Conservation (phyloP, 768 basidiomycete genomes). For the Boletellus ananas region DNA sequence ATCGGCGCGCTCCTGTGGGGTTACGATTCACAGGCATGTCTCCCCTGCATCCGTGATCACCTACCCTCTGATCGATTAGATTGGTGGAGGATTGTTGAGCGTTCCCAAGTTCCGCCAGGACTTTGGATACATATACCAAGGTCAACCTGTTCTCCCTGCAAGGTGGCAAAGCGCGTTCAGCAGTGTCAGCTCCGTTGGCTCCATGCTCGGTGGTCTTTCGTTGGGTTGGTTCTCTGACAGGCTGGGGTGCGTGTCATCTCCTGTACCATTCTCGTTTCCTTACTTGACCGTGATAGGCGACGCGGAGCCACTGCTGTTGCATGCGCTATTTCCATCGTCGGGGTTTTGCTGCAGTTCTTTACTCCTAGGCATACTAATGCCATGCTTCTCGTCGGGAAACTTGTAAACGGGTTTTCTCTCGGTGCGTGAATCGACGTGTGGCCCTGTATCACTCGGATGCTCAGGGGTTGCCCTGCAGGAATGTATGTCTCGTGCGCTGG, state of each 20-base stretch:
- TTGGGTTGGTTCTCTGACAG: constrained; percentile 23
- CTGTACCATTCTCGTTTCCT: background rate
- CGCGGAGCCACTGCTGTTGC: constrained; percentile 23
- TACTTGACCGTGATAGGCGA: constrained; percentile 5
- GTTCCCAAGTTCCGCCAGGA: constrained; percentile 25
- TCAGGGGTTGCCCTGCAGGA: constrained; percentile 1
- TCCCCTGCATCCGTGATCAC: background rate
- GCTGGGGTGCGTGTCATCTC: constrained; percentile 12
- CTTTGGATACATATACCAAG: constrained; percentile 16
- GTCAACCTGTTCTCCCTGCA: constrained; percentile 15
- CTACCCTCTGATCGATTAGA: background rate
- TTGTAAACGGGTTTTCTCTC: constrained; percentile 25
- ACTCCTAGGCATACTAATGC: constrained; percentile 20
- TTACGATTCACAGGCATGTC: constrained; percentile 22
- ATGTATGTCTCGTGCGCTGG: constrained; percentile 25
- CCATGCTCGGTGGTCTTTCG: constrained; percentile 25
- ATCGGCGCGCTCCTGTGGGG: constrained; percentile 24
- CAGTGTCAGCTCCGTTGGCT: constrained; percentile 21
- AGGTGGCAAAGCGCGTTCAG: constrained; percentile 31
- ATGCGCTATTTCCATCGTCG: constrained; percentile 19
- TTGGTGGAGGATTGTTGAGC: constrained; percentile 20
- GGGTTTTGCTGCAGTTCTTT: constrained; percentile 22
- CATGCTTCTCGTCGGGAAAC: constrained; percentile 23
- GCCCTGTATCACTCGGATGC: no score
- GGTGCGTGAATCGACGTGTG: constrained; percentile 5